These are phyloP conservation scores for Breviolum minutum DNA, from an alignment of 73 alveolate genomes.

Conservation along the genomic window DNA sequence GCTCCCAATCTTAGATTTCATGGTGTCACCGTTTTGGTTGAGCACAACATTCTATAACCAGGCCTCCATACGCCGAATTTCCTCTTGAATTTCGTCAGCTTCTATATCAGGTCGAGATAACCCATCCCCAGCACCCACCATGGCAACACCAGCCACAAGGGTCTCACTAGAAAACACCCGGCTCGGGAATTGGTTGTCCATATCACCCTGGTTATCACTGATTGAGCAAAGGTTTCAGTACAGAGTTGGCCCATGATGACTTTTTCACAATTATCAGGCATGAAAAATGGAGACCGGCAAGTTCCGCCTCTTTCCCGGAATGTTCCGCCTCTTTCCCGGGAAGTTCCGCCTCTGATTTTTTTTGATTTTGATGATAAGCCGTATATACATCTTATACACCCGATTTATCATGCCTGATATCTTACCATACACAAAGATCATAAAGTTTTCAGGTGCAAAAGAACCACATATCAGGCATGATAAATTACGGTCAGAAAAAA, in stretches of 20 bases:
- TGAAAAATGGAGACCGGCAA: too few species aligned
- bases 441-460: neutral
- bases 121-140: neutral
- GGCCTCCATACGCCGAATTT: neutral
- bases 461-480: neutral
- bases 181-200: neutral
- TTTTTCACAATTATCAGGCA: too few species aligned
- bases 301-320: neutral
- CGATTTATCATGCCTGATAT: neutral
- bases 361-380: neutral
- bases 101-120: neutral
- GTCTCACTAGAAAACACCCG: constrained; percentile 16
- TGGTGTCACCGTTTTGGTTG: too few species aligned
- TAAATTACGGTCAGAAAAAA: neutral
- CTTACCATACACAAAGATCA: neutral
- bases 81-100: neutral
- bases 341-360: constrained; percentile 33
- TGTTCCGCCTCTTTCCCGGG: constrained; percentile 12
- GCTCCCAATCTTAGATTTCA: too few species aligned
- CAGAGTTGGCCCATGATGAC: neutral
- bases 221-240: too few species aligned
- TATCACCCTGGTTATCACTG: neutral
- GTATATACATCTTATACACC: too few species aligned
- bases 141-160: neutral
- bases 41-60: neutral